phyloP scores from a whole-genome alignment of 2,329 filamentous ascomycete species.

The Penicillium paneum region DNA sequence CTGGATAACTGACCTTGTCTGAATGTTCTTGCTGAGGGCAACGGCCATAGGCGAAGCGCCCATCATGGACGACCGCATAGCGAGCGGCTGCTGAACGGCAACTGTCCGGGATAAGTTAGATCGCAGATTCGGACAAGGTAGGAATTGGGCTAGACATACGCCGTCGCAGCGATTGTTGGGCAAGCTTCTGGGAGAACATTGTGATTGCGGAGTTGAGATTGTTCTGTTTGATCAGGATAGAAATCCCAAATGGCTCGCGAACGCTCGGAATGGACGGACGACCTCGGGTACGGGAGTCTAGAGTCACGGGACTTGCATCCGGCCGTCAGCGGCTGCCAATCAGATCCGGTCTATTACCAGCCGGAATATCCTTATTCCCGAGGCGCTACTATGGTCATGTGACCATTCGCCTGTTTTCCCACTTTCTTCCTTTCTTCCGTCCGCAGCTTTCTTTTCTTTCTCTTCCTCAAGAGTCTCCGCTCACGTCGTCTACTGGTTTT shows the following conservation, averaged over 20 bases:
- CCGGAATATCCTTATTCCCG: slow-evolving; percentile 39
- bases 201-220: slow-evolving; percentile 16
- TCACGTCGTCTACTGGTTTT: slow-evolving; percentile 35
- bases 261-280: slow-evolving; percentile 35
- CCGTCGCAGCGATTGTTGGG: slow-evolving; percentile 49
- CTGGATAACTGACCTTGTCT: slow-evolving; percentile 42
- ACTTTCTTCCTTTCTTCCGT: slow-evolving; percentile 15
- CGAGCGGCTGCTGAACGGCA: slow-evolving; percentile 45
- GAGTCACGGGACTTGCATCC: slow-evolving; percentile 34
- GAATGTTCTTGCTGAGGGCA: slow-evolving; percentile 42
- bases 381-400: slow-evolving; percentile 11
- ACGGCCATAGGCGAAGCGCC: slow-evolving; percentile 45
- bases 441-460: slow-evolving; percentile 17
- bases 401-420: slow-evolving; percentile 18
- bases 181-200: slow-evolving; percentile 50
- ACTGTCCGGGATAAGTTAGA: slow-evolving; percentile 35
- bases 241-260: slow-evolving; percentile 24
- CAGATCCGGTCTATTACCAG: slow-evolving; percentile 31
- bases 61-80: slow-evolving; percentile 42
- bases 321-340: slow-evolving; percentile 32
- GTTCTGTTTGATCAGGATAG: slow-evolving; percentile 17
- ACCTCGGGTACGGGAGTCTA: slow-evolving; percentile 37
- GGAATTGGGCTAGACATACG: slow-evolving; percentile 38
- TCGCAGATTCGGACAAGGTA: slow-evolving; percentile 15
- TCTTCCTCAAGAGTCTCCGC: slow-evolving; percentile 39